Conservation (phyloP, 257 asterid species). For the Solanum etuberosum region DNA sequence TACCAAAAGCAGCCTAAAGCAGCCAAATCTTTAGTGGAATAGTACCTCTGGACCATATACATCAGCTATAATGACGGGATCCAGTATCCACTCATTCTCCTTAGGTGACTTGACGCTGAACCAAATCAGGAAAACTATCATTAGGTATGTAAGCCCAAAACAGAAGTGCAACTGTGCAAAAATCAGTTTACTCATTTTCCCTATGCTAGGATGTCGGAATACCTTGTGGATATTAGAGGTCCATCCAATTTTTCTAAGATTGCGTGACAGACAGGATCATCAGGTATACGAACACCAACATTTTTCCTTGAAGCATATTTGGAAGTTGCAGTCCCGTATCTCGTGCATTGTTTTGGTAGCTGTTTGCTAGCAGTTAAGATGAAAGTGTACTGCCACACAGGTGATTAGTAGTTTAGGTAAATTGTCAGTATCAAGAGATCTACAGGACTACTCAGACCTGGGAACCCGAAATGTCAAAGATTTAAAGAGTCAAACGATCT, state of each 20-base stretch:
- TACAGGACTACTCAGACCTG: background rate
- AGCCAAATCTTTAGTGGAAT: background rate
- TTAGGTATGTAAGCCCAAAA: background rate
- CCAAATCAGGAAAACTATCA: constrained; percentile 10
- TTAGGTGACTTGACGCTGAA: constrained; percentile 65
- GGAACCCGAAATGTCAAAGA: background rate
- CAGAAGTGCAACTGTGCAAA: background rate
- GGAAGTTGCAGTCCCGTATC: constrained; percentile 63
- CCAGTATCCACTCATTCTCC: constrained; percentile 83
- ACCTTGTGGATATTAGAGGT: constrained; percentile 90
- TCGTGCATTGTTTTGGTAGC: constrained; percentile 70
- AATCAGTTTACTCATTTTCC: background rate
- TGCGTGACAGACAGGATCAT: constrained; percentile 76
- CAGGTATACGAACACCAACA: constrained; percentile 88
- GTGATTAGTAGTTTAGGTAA: background rate
- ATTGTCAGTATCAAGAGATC: background rate
- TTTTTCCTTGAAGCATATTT: constrained; percentile 61
- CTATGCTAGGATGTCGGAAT: background rate
- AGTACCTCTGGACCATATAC: constrained; percentile 80
- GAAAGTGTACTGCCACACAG: constrained; percentile 72
- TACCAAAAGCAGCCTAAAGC: background rate
- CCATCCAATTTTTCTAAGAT: constrained; percentile 65
- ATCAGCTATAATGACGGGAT: constrained; percentile 85
- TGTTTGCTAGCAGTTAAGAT: constrained; percentile 80
- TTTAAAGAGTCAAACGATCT: background rate